Percentiles rank a stretch among this genome's conserved stretches.
phyloP scores from a whole-genome alignment of 1,284 basidiomycete genomes.

The Xanthoconium separans region DNA sequence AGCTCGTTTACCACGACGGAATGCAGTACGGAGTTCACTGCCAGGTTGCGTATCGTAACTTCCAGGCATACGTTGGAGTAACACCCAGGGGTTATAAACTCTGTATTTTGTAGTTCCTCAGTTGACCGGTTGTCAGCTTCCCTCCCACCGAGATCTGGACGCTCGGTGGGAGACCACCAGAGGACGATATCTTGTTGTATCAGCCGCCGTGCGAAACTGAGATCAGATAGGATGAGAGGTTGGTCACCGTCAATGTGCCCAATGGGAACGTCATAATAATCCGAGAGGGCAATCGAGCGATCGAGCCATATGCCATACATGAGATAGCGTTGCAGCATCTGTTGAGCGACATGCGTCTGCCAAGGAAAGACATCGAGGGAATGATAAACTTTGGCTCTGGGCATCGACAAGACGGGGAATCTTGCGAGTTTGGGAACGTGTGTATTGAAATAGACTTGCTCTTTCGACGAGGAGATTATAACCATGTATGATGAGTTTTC shows the following conservation, averaged over 20 bases:
- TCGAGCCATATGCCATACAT: slow-evolving; percentile 79
- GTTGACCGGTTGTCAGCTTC: slow-evolving; percentile 82
- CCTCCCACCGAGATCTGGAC: slow-evolving; percentile 93
- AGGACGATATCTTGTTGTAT: slow-evolving; percentile 87
- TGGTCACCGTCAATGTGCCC: slow-evolving; percentile 92
- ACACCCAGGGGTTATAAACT: slow-evolving; percentile 83
- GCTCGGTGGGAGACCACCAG: slow-evolving; percentile 93
- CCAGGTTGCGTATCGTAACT: slow-evolving; percentile 87
- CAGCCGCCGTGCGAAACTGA: slow-evolving; percentile 88
- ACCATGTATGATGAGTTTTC: slow-evolving; percentile 74
- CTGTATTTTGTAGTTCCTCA: slow-evolving; percentile 83
- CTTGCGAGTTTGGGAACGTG: slow-evolving; percentile 72
- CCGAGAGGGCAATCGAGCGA: slow-evolving; percentile 78
- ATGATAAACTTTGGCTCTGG: slow-evolving; percentile 72
- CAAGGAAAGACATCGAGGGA: slow-evolving; percentile 77
- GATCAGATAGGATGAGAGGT: slow-evolving; percentile 83
- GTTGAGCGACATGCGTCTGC: slow-evolving; percentile 69
- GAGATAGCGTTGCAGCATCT: slow-evolving; percentile 87
- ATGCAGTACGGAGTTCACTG: slow-evolving; percentile 93
- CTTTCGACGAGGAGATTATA: slow-evolving; percentile 85
- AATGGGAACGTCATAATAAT: slow-evolving; percentile 92
- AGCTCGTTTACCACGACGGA: slow-evolving; percentile 95
- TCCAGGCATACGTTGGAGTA: slow-evolving; percentile 95
- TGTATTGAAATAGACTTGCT: slow-evolving; percentile 82
- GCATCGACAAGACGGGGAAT: slow-evolving; percentile 89